These are phyloP conservation scores for Verruconis gallopava DNA, from an alignment of 2,329 filamentous ascomycete genomes.

Conservation along the genomic window DNA sequence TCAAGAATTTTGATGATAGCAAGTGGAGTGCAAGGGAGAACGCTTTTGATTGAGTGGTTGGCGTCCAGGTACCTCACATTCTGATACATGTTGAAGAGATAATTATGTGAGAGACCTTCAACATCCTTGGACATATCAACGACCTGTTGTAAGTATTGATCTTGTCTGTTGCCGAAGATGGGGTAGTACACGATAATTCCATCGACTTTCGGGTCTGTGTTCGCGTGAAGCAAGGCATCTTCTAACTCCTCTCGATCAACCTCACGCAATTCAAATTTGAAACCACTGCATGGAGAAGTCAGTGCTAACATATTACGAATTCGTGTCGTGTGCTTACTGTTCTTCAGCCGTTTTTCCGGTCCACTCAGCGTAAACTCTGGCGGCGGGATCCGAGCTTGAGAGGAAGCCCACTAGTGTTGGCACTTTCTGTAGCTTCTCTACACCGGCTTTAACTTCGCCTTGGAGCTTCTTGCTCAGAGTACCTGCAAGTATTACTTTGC, in stretches of 20 bases:
- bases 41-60: constrained; percentile 68
- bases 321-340: too few species aligned
- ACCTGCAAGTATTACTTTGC: constrained; percentile 86
- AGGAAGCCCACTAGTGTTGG: constrained; percentile 84
- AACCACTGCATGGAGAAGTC: too few species aligned
- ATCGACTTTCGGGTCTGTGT: constrained; percentile 63
- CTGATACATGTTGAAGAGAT: constrained; percentile 99
- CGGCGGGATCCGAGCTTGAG: constrained; percentile 81
- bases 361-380: constrained; percentile 90
- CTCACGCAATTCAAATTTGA: constrained; percentile 73
- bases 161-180: constrained; percentile 81
- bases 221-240: constrained; percentile 75
- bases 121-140: constrained; percentile 87
- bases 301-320: too few species aligned
- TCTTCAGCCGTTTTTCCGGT: constrained; percentile 92
- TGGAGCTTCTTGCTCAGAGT: constrained; percentile 75
- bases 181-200: constrained; percentile 98
- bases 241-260: constrained; percentile 82
- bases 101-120: constrained; percentile 83
- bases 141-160: constrained; percentile 92
- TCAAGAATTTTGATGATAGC: constrained; percentile 96
- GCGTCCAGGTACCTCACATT: constrained; percentile 92
- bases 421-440: constrained; percentile 56
- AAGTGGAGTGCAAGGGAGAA: constrained; percentile 88
- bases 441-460: constrained; percentile 61